Evolutionary conservation across 2,329 filamentous ascomycete genomes (phyloP).

Genomic region (Stagonosporopsis chrysanthemi): DNA sequence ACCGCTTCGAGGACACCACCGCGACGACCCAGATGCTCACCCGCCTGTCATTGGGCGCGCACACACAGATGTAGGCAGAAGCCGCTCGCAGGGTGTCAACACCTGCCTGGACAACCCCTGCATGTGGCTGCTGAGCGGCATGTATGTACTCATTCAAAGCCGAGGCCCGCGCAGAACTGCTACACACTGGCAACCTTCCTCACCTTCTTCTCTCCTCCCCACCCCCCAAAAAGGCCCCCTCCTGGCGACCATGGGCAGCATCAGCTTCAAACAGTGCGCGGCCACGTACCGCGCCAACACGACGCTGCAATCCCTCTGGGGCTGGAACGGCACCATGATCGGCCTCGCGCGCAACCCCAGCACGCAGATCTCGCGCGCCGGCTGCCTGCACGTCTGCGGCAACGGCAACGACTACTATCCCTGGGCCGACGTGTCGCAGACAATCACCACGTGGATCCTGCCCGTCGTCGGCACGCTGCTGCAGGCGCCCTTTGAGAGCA

Average conservation of each 20-base stretch:
- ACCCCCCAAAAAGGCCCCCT: background rate
- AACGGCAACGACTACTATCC: slow-evolving; percentile 40
- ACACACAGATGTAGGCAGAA: background rate
- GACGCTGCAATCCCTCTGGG: slow-evolving; percentile 22
- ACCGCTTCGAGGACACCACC: background rate
- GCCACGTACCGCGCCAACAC: background rate
- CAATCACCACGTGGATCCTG: slow-evolving; percentile 53
- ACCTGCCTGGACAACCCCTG: background rate
- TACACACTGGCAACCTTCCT: too few relatives aligned
- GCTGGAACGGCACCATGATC: slow-evolving; percentile 30
- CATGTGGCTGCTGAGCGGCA: slow-evolving; percentile 8
- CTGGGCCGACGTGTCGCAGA: slow-evolving; percentile 41
- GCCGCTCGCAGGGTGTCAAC: background rate
- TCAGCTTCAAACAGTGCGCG: slow-evolving; percentile 10
- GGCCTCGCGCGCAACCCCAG: slow-evolving; percentile 17
- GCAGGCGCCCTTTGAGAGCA: slow-evolving; percentile 54
- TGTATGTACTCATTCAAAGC: slow-evolving; percentile 1
- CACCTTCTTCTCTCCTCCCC: too few relatives aligned
- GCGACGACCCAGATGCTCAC: background rate
- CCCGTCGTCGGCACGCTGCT: slow-evolving; percentile 50
- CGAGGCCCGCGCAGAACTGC: too few relatives aligned
- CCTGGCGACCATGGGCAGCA: slow-evolving; percentile 2
- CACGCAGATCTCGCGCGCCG: slow-evolving; percentile 43
- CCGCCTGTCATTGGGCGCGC: background rate
- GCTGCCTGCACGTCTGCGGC: slow-evolving; percentile 48